Conservation (phyloP, 169 alveolate genomes). For the Eimeria nieschulzi region DNA sequence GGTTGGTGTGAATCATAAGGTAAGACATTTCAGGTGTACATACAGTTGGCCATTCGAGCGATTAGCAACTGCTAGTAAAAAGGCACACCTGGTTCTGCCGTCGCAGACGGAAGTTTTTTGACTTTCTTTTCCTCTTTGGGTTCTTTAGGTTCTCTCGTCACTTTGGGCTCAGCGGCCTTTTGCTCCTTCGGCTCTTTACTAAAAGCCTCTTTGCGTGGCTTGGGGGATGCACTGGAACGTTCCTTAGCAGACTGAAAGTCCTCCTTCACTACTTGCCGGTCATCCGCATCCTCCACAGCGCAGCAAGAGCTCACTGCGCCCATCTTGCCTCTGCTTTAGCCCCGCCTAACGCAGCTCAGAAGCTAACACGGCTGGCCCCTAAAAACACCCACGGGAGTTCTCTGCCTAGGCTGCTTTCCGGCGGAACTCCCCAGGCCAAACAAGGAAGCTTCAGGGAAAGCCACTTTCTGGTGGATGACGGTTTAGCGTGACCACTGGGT, state of each 20-base stretch:
- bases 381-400: too few species aligned
- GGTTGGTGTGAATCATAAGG: too few species aligned
- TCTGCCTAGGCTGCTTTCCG: too few species aligned
- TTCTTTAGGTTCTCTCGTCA: not conserved
- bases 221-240: not conserved
- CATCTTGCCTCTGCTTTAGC: constrained; percentile 21
- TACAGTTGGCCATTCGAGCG: too few species aligned
- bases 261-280: constrained; percentile 38
- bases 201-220: not conserved
- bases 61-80: too few species aligned
- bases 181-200: not conserved
- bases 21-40: too few species aligned
- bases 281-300: constrained; percentile 71
- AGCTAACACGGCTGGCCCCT: too few species aligned
- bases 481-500: too few species aligned
- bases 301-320: constrained; percentile 77
- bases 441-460: too few species aligned
- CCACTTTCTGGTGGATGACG: too few species aligned
- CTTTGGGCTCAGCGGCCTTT: not conserved
- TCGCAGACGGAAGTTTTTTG: not conserved
- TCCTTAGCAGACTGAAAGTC: not conserved
- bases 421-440: too few species aligned
- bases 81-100: not conserved
- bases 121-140: not conserved
- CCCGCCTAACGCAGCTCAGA: too few species aligned